phyloP scores from a whole-genome alignment of 495 filamentous ascomycete species.

The Podospora conica region DNA sequence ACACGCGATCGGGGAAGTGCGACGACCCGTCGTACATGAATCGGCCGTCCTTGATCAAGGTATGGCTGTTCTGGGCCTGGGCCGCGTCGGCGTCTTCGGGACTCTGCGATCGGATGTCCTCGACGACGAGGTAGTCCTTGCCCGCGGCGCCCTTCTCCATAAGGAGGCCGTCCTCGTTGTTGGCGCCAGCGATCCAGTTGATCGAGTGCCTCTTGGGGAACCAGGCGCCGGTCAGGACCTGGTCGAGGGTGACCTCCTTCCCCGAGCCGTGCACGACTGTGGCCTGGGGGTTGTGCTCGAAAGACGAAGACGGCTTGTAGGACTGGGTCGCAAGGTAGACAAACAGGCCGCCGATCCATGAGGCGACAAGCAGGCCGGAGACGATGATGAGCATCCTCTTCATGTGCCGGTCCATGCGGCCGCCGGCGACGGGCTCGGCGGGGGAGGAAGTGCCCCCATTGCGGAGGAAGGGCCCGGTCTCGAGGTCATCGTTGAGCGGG shows the following conservation, averaged over 20 bases:
- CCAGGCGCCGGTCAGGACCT: slow-evolving; percentile 73
- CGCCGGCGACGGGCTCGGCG: slow-evolving; percentile 14
- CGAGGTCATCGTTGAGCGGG: slow-evolving; percentile 35
- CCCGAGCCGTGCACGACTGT: slow-evolving; percentile 60
- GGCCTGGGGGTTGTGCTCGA: slow-evolving; percentile 61
- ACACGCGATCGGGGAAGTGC: slow-evolving; percentile 51
- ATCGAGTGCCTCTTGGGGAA: slow-evolving; percentile 60
- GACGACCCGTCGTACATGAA: slow-evolving; percentile 53
- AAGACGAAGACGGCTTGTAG: slow-evolving; percentile 55
- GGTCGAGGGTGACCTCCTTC: slow-evolving; percentile 73
- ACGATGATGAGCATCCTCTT: slow-evolving; percentile 64
- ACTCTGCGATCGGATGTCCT: slow-evolving; percentile 62
- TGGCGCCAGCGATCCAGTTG: slow-evolving; percentile 79
- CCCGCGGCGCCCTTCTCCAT: slow-evolving; percentile 55
- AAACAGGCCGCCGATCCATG: slow-evolving; percentile 74
- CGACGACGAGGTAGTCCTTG: slow-evolving; percentile 74
- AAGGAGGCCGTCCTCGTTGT: slow-evolving; percentile 80
- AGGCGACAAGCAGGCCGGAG: slow-evolving; percentile 58
- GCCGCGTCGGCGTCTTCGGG: slow-evolving; percentile 24
- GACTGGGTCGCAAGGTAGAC: slow-evolving; percentile 63
- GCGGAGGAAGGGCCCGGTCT: slow-evolving; percentile 41
- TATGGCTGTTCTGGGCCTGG: slow-evolving; percentile 44
- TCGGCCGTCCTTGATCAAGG: slow-evolving; percentile 63
- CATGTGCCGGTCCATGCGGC: slow-evolving; percentile 51
- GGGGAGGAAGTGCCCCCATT: slow-evolving; percentile 9